Base-by-base conservation (phyloP, 495 filamentous ascomycete genomes). In the Alectoria sarmentosa region DNA sequence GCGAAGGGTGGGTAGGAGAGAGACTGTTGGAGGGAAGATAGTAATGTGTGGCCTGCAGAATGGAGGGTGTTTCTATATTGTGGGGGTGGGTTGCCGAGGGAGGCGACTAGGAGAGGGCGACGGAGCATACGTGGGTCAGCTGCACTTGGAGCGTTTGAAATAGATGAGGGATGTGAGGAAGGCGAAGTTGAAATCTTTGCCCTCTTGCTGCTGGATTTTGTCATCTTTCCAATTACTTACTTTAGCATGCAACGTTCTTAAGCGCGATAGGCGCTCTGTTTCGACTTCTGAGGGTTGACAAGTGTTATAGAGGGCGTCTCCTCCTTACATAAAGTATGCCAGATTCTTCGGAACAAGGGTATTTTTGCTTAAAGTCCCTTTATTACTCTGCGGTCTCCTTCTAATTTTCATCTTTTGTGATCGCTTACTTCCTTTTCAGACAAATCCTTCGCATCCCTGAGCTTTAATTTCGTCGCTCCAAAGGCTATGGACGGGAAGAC, bases 41-140 rank as follows among this genome's bases (percentile, higher is more conserved):
- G 83, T 26, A 90, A 82, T 59, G 82, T 76, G 76, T 95, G 89
- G 60, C 90, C 91, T 41, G 90, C 87, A 63, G 84, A 89, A 76
- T 96, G 91, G 17, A 88, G 86, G n/a, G 88, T 92, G 58, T 82
- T 76, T 61, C 77, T 78, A 74, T 90, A 89, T 37, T 80, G 76
- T 21, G 78, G 71, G 44, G 76, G 72, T 30, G 84, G 85, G 69
- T 92, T 92, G 63, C 89, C 89, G 65, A 92, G 82, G 37, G 88
- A 89, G 76, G 84, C 87, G 66, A 92, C 81, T 71, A 90, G 82
- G 64, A 88, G 74, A 54, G 78, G 76, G 66, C 79, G 76, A 41
- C 67, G 69, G 14, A 73, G 73, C 63, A 70, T 70, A 65, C 67
- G 65, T 68, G 60, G 34, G 65, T 69, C 32, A 38, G 14, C n/a